These are phyloP conservation scores for Bretschneidera sinensis DNA, from an alignment of 345 rosid genomes.

Conservation along the genomic window DNA sequence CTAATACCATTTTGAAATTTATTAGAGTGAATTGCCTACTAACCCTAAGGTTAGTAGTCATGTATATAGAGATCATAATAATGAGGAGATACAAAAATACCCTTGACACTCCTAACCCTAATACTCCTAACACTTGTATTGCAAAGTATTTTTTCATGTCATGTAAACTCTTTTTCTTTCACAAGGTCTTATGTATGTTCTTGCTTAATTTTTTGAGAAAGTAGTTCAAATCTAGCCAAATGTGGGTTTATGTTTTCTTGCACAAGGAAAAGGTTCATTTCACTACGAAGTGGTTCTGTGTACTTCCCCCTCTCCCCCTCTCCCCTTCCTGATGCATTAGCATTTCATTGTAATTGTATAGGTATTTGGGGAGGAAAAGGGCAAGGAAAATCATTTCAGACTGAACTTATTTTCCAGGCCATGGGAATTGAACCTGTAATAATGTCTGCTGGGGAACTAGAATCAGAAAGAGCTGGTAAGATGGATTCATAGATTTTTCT, in stretches of 20 bases:
- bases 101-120: too few relatives aligned
- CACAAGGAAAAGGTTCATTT: too few relatives aligned
- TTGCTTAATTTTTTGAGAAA: too few relatives aligned
- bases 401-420: slow-evolving; percentile 85
- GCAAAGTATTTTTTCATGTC: neutral
- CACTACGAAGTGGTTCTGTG: too few relatives aligned
- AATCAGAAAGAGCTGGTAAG: slow-evolving; percentile 93
- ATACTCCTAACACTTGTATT: too few relatives aligned
- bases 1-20: too few relatives aligned
- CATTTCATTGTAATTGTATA: slow-evolving; percentile 19
- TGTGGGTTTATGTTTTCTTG: too few relatives aligned
- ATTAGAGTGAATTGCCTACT: too few relatives aligned
- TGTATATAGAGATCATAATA: too few relatives aligned
- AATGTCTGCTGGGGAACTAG: slow-evolving; percentile 95
- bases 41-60: too few relatives aligned
- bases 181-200: neutral
- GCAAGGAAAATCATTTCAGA: slow-evolving; percentile 94
- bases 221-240: too few relatives aligned
- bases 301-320: neutral
- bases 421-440: slow-evolving; percentile 92
- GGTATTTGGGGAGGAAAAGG: slow-evolving; percentile 99
- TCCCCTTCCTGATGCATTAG: slow-evolving; percentile 5
- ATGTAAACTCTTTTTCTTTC: neutral
- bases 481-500: slow-evolving; percentile 10
- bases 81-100: too few relatives aligned